A percentile compares a stretch with the other conserved stretches of the same genome.
Conservation (phyloP, 2,329 filamentous ascomycete species). For the Rhinocladiella mackenziei region DNA sequence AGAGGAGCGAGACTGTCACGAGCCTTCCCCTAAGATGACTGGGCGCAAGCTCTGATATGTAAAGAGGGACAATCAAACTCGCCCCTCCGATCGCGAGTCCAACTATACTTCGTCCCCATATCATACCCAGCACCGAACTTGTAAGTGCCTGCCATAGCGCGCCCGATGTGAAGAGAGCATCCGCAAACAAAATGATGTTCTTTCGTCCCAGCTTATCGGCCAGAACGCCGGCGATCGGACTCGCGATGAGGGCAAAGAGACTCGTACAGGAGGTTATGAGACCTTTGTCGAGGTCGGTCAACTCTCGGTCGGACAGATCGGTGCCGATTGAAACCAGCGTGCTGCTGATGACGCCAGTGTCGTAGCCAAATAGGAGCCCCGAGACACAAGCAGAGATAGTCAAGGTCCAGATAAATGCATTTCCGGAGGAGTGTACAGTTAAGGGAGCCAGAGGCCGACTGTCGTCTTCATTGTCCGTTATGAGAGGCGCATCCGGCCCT, state of each 20-base stretch:
- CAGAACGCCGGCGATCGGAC: constrained; percentile 52
- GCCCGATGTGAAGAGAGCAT: constrained; percentile 44
- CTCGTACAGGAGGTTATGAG: constrained; percentile 57
- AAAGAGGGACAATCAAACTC: constrained; percentile 79
- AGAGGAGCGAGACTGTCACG: constrained; percentile 75
- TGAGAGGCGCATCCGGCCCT: constrained; percentile 17
- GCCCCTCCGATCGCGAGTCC: constrained; percentile 47
- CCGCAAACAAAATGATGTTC: constrained; percentile 46
- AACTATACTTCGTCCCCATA: constrained; percentile 45
- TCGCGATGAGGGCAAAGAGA: constrained; percentile 54
- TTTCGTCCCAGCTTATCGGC: constrained; percentile 49
- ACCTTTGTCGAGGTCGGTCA: constrained; percentile 55
- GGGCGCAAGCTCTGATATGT: constrained; percentile 82
- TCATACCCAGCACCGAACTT: constrained; percentile 43
- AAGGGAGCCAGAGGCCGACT: not conserved
- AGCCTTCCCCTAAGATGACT: constrained; percentile 70
- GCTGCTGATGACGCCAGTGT: constrained; percentile 60
- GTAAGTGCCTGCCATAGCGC: constrained; percentile 43
- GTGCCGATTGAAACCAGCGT: constrained; percentile 55
- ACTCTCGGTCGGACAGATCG: constrained; percentile 48
- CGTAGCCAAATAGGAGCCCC: constrained; percentile 59
- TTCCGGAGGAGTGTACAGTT: constrained; percentile 28
- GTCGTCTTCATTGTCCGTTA: constrained; percentile 6
- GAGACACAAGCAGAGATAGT: constrained; percentile 56
- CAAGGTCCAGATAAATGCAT: constrained; percentile 52